A percentile compares a stretch with the other conserved stretches of the same genome.
These are phyloP conservation scores for Neoascochyta sp. DNA, from an alignment of 2,329 filamentous ascomycete genomes.

Conservation along the genomic window DNA sequence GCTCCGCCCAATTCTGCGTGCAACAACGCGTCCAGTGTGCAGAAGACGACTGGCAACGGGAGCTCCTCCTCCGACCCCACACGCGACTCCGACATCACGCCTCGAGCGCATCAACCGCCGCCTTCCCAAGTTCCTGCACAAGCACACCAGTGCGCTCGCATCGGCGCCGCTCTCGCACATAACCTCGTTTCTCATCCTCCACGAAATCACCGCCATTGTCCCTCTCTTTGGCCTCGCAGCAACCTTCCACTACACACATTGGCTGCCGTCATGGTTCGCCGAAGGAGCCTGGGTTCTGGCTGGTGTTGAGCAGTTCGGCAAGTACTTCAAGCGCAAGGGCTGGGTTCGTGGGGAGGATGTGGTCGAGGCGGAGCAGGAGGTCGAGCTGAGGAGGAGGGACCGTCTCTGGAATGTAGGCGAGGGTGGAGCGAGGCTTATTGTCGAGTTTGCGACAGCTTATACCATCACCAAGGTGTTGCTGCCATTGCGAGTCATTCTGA, in stretches of 20 bases:
- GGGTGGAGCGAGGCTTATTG: slow-evolving; percentile 52
- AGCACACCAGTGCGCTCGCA: slow-evolving; percentile 66
- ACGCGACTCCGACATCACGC: slow-evolving; percentile 25
- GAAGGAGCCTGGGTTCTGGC: slow-evolving; percentile 55
- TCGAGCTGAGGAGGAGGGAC: slow-evolving; percentile 31
- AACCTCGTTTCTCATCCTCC: slow-evolving; percentile 80
- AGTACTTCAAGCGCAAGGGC: slow-evolving; percentile 72
- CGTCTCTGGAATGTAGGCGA: slow-evolving; percentile 41
- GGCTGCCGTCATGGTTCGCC: slow-evolving; percentile 59
- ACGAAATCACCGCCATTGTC: slow-evolving; percentile 84
- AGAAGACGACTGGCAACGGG: no score
- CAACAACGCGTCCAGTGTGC: no score
- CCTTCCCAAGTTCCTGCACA: slow-evolving; percentile 62
- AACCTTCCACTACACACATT: slow-evolving; percentile 74
- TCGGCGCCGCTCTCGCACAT: slow-evolving; percentile 78
- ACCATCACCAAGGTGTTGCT: slow-evolving; percentile 83
- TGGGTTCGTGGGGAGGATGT: slow-evolving; percentile 64
- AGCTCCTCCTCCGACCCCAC: slow-evolving; percentile 6
- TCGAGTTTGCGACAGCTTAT: slow-evolving; percentile 82
- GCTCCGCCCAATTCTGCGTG: slow-evolving; percentile 5
- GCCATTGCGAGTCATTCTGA: slow-evolving; percentile 70
- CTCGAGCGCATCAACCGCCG: slow-evolving; percentile 38
- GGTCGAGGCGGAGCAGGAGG: slow-evolving; percentile 44
- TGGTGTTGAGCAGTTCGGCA: slow-evolving; percentile 70
- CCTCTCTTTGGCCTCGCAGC: slow-evolving; percentile 72